Percentiles rank a stretch among this genome's conserved stretches.
phyloP scores from a whole-genome alignment of 495 filamentous ascomycete species.

The Daldinia vernicosa region DNA sequence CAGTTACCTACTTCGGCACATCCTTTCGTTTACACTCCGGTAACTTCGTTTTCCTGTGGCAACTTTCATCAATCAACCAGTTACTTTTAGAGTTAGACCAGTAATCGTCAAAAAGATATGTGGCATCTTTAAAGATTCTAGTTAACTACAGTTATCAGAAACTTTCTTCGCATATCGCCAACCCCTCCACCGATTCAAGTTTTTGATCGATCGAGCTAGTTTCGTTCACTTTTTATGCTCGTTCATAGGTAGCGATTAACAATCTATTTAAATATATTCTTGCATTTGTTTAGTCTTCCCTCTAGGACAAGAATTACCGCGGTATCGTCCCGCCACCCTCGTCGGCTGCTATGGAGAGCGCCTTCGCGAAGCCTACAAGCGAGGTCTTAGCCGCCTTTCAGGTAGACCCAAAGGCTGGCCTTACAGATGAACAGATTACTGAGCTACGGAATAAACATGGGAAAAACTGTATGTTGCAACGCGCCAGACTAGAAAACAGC shows the following conservation, averaged over 20 bases:
- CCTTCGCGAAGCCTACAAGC: slow-evolving; percentile 72
- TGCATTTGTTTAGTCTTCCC: slow-evolving; percentile 16
- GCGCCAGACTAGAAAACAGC: slow-evolving; percentile 8
- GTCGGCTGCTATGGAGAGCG: slow-evolving; percentile 72
- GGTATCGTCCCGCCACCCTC: slow-evolving; percentile 7
- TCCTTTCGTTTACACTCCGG: slow-evolving; percentile 19
- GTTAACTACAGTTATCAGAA: too few species aligned
- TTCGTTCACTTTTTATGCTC: slow-evolving; percentile 17
- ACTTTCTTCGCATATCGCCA: slow-evolving; percentile 23
- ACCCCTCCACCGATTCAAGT: slow-evolving; percentile 21
- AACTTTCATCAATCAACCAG: slow-evolving; percentile 11
- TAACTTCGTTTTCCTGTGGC: slow-evolving; percentile 28
- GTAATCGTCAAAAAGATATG: slow-evolving; percentile 40
- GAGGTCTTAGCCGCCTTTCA: slow-evolving; percentile 77
- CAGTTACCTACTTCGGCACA: slow-evolving; percentile 14
- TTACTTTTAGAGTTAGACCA: slow-evolving; percentile 7
- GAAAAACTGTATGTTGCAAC: slow-evolving; percentile 75
- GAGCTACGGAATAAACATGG: slow-evolving; percentile 74
- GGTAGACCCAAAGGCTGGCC: slow-evolving; percentile 71
- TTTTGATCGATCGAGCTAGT: slow-evolving; percentile 10
- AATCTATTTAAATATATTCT: not conserved
- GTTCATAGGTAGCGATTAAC: slow-evolving; percentile 26
- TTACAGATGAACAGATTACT: slow-evolving; percentile 74
- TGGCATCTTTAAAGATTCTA: slow-evolving; percentile 45
- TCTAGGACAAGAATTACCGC: slow-evolving; percentile 13